Evolutionary conservation across 305 asterid species (phyloP), one percentile per base, ranked within the genome.

Genomic region (Coffea humblotiana): DNA sequence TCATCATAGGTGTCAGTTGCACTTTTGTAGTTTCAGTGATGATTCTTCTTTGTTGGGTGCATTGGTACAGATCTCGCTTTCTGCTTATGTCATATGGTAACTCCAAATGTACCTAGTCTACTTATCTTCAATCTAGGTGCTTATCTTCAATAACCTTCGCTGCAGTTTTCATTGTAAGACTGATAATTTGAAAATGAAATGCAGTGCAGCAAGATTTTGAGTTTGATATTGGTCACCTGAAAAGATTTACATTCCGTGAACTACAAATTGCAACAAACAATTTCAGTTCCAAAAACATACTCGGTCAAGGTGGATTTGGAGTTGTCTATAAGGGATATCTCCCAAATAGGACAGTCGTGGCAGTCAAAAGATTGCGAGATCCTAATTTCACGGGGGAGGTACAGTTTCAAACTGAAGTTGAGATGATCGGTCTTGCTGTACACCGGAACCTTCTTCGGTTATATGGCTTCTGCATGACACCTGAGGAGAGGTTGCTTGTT

Each of bases 271-370:
- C 98, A 29, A 95, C 99, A 1, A 88, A 81, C 90, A 89, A 91
- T 86, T 95, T 95, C 93, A 93, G 83, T 85, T 87, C 92, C 15
- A 95, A 88, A 84, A 93, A 95, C 82, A 85, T 93, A 32, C 87
- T 95, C 32, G 99, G 99, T 65, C 95, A 88, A 86, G 99, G 99
- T 79, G 99, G 99, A 77, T 95, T 92, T 52, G 99, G 99, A 74
- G 93, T 95, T 19, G 98, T 95, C 83, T 93, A 93, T 77, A 92
- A 88, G 84, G 99, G 98, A 6, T 76, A 79, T 79, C 99, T 95
- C 77, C 90, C 92, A 6, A 93, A 95, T 81, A 87, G 76, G 86
- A 90, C 95, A 21, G 75, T 88, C 73, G 92, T 95, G 82, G 98
- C 98, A 40, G 98, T 95, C 54, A 95, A 95, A 87, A 87, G 97